These are phyloP conservation scores for Xenosphaeropsis pyriputrescens DNA, from an alignment of 2,329 filamentous ascomycete genomes.

Conservation along the genomic window DNA sequence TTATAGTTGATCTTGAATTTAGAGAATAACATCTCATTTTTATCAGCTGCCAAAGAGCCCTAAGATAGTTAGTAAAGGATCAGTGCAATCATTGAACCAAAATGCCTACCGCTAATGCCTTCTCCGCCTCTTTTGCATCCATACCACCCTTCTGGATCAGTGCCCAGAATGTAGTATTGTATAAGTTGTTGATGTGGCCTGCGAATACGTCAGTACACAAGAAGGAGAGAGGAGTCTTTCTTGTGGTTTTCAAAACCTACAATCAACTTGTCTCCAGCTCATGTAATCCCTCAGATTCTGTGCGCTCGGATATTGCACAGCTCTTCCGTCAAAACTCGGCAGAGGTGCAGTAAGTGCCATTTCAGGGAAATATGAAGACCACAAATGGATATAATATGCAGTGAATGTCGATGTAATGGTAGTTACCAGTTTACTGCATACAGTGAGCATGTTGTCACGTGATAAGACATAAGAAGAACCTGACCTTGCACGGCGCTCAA, in stretches of 20 bases:
- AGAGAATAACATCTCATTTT: conserved; percentile 91
- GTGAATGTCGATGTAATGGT: conserved; percentile 91
- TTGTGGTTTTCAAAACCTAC: conserved; percentile 32
- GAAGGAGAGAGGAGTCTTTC: no score
- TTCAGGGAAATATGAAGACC: conserved; percentile 64
- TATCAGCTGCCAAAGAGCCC: conserved; percentile 76
- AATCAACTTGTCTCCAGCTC: conserved; percentile 94
- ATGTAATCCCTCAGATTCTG: conserved; percentile 85
- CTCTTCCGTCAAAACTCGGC: conserved; percentile 85
- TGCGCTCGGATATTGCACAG: conserved; percentile 75
- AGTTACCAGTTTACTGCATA: conserved; percentile 67
- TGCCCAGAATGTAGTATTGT: conserved; percentile 94
- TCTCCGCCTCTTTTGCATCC: conserved; percentile 65
- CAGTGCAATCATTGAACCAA: not conserved
- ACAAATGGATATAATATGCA: conserved; percentile 73
- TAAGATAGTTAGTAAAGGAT: conserved; percentile 20
- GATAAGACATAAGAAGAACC: not conserved
- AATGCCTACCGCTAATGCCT: conserved; percentile 52
- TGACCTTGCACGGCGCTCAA: conserved; percentile 71
- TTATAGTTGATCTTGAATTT: conserved; percentile 94
- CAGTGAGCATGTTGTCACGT: not conserved
- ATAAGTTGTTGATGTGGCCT: conserved; percentile 97
- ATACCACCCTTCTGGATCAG: conserved; percentile 68
- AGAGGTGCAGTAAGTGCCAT: conserved; percentile 55
- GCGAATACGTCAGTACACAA: not conserved